Conservation (phyloP, 1,284 basidiomycete genomes). For the Naganishia albida region DNA sequence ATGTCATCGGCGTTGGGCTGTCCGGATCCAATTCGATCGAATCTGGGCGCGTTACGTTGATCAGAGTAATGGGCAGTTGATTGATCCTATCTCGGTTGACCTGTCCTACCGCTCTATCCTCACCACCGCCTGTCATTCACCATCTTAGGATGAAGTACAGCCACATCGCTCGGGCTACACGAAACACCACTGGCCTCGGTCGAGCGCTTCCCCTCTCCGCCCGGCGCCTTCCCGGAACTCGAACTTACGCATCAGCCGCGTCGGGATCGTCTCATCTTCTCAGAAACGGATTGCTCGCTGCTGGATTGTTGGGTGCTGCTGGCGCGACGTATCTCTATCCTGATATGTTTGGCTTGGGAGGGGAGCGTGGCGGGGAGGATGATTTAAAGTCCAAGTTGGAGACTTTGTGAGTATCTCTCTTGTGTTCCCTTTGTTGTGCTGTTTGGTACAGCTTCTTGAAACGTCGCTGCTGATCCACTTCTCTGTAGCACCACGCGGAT, state of each 20-base stretch:
- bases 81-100: too few relatives aligned
- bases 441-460: background rate
- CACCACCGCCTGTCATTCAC: background rate
- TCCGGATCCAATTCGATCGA: constrained; percentile 3
- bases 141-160: constrained; percentile 16
- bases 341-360: constrained; percentile 14
- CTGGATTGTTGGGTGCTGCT: constrained; percentile 26
- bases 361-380: background rate
- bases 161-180: constrained; percentile 5
- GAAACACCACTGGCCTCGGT: constrained; percentile 7
- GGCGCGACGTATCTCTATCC: constrained; percentile 32
- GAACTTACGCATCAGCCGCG: constrained; percentile 13
- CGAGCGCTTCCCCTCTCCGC: background rate
- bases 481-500: constrained; percentile 28
- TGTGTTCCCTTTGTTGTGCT: too few relatives aligned
- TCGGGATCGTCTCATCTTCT: constrained; percentile 18
- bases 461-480: background rate
- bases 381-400: constrained; percentile 13
- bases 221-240: background rate
- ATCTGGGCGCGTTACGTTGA: background rate
- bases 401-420: constrained; percentile 24
- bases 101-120: too few relatives aligned
- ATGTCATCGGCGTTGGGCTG: background rate
- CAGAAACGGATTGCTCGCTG: constrained; percentile 30
- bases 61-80: too few relatives aligned